Conservation (phyloP, 2,329 filamentous ascomycete species). For the Scedosporium dehoogii region DNA sequence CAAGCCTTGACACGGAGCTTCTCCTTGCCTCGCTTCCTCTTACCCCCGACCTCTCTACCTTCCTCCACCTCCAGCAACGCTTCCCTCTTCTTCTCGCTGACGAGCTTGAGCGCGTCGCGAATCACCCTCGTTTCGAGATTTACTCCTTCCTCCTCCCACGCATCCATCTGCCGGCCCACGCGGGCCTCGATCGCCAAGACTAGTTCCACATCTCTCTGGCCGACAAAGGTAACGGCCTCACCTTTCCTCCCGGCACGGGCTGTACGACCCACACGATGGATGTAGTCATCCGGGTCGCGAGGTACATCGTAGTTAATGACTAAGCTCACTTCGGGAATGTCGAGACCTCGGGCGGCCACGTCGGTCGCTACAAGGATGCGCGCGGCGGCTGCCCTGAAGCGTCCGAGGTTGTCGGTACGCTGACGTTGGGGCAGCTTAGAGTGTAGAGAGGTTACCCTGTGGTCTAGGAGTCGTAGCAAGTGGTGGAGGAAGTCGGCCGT, state of each 20-base stretch:
- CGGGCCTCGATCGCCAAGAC: conserved; percentile 83
- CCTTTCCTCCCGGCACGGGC: conserved; percentile 81
- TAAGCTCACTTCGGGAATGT: conserved; percentile 83
- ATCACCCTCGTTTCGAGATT: conserved; percentile 88
- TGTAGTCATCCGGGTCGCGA: conserved; percentile 93
- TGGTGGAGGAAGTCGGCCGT: conserved; percentile 88
- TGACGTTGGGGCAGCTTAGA: conserved; percentile 78
- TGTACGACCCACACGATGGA: conserved; percentile 91
- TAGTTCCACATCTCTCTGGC: conserved; percentile 84
- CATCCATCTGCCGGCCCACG: conserved; percentile 69
- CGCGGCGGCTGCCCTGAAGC: conserved; percentile 83
- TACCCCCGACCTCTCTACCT: conserved; percentile 82
- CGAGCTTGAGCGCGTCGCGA: conserved; percentile 74
- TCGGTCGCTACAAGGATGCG: conserved; percentile 90
- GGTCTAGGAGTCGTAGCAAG: conserved; percentile 71
- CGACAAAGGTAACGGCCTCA: conserved; percentile 77
- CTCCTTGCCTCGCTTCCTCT: conserved; percentile 54
- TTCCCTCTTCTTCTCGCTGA: conserved; percentile 93
- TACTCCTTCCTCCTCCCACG: conserved; percentile 83
- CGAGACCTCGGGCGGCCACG: conserved; percentile 85
- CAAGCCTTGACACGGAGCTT: conserved; percentile 28
- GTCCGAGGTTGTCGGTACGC: conserved; percentile 75
- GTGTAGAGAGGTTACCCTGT: conserved; percentile 86
- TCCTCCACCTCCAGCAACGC: conserved; percentile 87
- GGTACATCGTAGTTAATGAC: conserved; percentile 96